phyloP scores from a whole-genome alignment of 2,329 filamentous ascomycete genomes.

The Monosporascus sp. region DNA sequence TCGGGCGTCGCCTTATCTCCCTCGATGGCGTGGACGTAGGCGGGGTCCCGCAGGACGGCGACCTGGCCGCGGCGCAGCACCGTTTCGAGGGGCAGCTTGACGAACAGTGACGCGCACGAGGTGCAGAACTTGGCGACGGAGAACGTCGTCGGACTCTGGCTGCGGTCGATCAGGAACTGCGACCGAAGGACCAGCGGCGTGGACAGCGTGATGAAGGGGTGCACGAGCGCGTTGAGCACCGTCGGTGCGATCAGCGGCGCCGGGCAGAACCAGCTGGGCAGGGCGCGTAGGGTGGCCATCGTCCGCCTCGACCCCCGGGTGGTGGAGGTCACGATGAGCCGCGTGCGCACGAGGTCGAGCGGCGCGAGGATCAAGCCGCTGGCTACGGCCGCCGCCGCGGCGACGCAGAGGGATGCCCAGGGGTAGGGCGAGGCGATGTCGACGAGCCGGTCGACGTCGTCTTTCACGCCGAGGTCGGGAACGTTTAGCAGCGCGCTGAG shows the following conservation, averaged over 20 bases:
- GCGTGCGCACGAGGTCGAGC: conserved; percentile 83
- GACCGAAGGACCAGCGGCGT: conserved; percentile 81
- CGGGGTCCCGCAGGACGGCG: conserved; percentile 55
- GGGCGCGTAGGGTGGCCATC: conserved; percentile 66
- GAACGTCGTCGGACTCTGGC: conserved; percentile 76
- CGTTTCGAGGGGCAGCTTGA: conserved; percentile 88
- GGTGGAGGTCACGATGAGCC: conserved; percentile 79
- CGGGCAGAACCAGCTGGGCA: conserved; percentile 73
- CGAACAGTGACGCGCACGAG: conserved; percentile 71
- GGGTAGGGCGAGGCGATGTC: conserved; percentile 74
- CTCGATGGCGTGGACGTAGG: conserved; percentile 45
- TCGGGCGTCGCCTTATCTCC: conserved; percentile 2
- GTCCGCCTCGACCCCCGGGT: conserved; percentile 70
- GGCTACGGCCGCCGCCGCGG: conserved; percentile 56
- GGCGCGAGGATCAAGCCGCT: conserved; percentile 80
- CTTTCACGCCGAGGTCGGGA: conserved; percentile 72
- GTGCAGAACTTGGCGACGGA: conserved; percentile 76
- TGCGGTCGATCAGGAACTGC: conserved; percentile 76
- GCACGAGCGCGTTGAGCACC: conserved; percentile 76
- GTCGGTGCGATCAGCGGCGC: conserved; percentile 73
- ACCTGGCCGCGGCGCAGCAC: conserved; percentile 86
- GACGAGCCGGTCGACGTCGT: conserved; percentile 70
- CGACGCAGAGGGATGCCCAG: conserved; percentile 71
- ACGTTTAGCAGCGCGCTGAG: conserved; percentile 88
- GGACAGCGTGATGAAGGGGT: conserved; percentile 75